Percentiles rank a stretch among this genome's conserved stretches.
These are phyloP conservation scores for Trichoderma atroviride DNA, from an alignment of 2,329 filamentous ascomycete genomes.

Conservation along the genomic window DNA sequence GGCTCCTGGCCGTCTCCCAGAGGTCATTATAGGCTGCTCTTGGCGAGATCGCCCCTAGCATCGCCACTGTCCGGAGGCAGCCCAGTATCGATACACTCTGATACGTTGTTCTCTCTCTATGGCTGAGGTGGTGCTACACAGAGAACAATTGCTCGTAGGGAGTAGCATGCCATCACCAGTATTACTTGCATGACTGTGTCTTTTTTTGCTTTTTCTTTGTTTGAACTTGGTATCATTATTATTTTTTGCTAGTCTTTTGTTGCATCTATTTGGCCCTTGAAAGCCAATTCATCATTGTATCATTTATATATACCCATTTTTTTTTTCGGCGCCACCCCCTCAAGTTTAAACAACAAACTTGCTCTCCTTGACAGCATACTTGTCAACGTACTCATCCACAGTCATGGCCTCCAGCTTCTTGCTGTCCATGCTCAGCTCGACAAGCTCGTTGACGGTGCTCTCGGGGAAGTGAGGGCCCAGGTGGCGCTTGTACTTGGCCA, in stretches of 20 bases:
- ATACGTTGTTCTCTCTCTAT: neutral
- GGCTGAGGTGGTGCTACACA: no score
- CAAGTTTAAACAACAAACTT: constrained; percentile 49
- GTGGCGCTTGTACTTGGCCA: constrained; percentile 94
- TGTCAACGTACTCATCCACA: constrained; percentile 91
- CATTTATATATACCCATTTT: neutral
- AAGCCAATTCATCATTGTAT: neutral
- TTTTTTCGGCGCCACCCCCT: neutral
- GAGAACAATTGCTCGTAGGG: no score
- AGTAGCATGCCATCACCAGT: no score
- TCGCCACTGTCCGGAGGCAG: constrained; percentile 17
- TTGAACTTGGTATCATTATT: neutral
- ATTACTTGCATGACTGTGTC: neutral
- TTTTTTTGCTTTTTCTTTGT: neutral
- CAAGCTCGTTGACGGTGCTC: constrained; percentile 76
- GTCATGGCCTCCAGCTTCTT: constrained; percentile 77
- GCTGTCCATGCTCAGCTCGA: constrained; percentile 75
- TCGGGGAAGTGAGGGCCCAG: constrained; percentile 79
- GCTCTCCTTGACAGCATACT: constrained; percentile 69
- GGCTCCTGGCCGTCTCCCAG: neutral
- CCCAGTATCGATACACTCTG: neutral
- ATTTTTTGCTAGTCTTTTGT: neutral
- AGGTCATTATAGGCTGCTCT: neutral
- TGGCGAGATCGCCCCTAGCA: neutral
- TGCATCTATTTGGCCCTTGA: neutral